Evolutionary conservation across 73 alveolate species (phyloP), one percentile per base, ranked within the genome.

Genomic region (Durusdinium trenchii): DNA sequence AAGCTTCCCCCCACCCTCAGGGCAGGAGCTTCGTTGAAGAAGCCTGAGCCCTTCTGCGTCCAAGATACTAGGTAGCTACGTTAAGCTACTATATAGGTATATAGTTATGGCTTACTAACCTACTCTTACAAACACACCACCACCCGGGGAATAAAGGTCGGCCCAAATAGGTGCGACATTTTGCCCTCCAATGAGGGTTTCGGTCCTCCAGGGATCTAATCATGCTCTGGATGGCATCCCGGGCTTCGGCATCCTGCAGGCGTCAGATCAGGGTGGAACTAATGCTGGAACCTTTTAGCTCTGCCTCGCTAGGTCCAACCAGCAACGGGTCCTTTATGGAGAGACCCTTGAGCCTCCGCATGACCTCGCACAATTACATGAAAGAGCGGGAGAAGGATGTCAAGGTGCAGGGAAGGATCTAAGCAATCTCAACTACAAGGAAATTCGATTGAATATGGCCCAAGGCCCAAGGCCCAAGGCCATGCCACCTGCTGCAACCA

Each of bases 341-440:
- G 23, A 90, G 97, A 52, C 87, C 97, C 82, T 90, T 90, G 86
- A 90, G 97, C 48, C 97, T 78, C 28, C 97, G 69, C 20, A 90
- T 51, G 52, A 90, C 97, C 97, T 90, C 43, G 35, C 42, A 40
- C 57, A 45, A 38, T 45, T 57, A 36, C 60, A 43, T 20, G 28
- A 9, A 12, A 54, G 64, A 54, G 20, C 28, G 28, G 28, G 9
- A 54, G 54, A 43, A 42, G 87, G 0, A 32, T 67, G 16, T 67
- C 42, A 67, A 20, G 28, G 64, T 54, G 64, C 64, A 20, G 28
- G 64, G 20, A 54, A 32, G 42, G 73, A 60, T 60, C 73, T 32
- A 23, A 1, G 73, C 73, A 60, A 32, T 23, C 18, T 23, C 73
- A 60, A 60, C n/a, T 30, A 32, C 26, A 28, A 71, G 84, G 2